Evolutionary conservation across 345 rosid species (phyloP), one percentile per base, ranked within the genome.

Genomic region (Fremontodendron californicum): DNA sequence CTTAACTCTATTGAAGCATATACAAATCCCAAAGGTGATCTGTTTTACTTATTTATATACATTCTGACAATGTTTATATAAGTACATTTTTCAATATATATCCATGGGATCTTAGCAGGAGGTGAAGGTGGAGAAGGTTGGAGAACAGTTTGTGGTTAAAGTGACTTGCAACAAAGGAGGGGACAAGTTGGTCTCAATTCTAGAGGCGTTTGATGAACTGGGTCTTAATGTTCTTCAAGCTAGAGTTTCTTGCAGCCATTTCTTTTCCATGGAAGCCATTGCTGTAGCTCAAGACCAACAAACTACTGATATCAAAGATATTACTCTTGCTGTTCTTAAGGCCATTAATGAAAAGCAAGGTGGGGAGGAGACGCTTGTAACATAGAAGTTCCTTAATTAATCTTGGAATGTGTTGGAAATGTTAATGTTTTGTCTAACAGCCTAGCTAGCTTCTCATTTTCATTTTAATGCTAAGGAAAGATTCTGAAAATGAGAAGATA

Each of bases 121-220:
- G 63, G 90, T 94, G 82, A 85, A 83, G 81, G 96, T 92, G 64
- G 90, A 91, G 80, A 86, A 88, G 82, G 69, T 75, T 69, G 91
- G 85, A 52, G 88, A 85, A 71, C 83, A 74, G 58, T 86, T 82
- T 75, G 27, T 62, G 37, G 87, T 94, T 54, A 85, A 73, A 77
- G 88, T 91, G 71, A 80, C 23, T 1, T 83, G 90, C 55, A 80
- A 80, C 74, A 88, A 81, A 79, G 87, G 84, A 76, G 89, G 82
- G 64, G 80, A 80, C 25, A 84, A 75, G 77, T 81, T 92, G 64
- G 91, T 88, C 54, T 81, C 88, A 29, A 78, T 91, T 73, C 76
- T 94, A 60, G 94, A 90, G 78, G 90, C 81, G n/a, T 88, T 92
- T 76, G 97, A 92, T 61, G 84, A 89, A 74, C 85, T 92, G 90